phyloP scores from a whole-genome alignment of 768 basidiomycete genomes.

The Trametes coccinea region DNA sequence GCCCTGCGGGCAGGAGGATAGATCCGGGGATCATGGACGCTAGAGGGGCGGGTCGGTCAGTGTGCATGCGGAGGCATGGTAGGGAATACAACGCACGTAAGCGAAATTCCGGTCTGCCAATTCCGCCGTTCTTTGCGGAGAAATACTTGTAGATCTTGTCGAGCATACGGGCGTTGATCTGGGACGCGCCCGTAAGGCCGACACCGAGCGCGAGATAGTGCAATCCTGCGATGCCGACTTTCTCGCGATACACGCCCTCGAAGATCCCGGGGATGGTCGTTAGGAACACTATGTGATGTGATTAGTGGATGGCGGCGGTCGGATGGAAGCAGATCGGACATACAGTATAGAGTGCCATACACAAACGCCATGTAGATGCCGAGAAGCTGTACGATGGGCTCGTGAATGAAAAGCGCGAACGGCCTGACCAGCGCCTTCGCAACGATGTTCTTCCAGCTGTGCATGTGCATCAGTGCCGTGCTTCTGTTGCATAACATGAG shows the following conservation, averaged over 20 bases:
- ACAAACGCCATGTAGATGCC: slow-evolving; percentile 68
- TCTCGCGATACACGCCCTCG: slow-evolving; percentile 49
- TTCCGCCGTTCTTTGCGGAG: slow-evolving; percentile 51
- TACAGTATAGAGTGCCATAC: slow-evolving; percentile 61
- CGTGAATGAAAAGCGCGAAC: slow-evolving; percentile 55
- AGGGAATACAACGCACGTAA: slow-evolving; percentile 38
- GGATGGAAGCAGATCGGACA: slow-evolving; percentile 23
- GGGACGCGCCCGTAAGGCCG: slow-evolving; percentile 54
- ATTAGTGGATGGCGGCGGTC: neutral
- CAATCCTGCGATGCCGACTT: slow-evolving; percentile 57
- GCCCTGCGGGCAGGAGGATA: slow-evolving; percentile 60
- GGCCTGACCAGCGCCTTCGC: slow-evolving; percentile 58
- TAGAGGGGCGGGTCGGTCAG: slow-evolving; percentile 24
- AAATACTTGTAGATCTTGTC: slow-evolving; percentile 56
- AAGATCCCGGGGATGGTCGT: slow-evolving; percentile 64
- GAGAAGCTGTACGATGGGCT: slow-evolving; percentile 65
- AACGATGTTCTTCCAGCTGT: slow-evolving; percentile 56
- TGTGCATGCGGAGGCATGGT: neutral
- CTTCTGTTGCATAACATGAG: neutral
- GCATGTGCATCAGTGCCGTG: neutral
- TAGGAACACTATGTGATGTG: slow-evolving; percentile 50
- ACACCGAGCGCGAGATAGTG: slow-evolving; percentile 71
- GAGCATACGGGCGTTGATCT: slow-evolving; percentile 52
- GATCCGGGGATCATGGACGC: slow-evolving; percentile 62
- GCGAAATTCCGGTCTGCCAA: slow-evolving; percentile 55